Evolutionary conservation across 306 rosid genomes (phyloP).

Genomic region (Malus sieversii): DNA sequence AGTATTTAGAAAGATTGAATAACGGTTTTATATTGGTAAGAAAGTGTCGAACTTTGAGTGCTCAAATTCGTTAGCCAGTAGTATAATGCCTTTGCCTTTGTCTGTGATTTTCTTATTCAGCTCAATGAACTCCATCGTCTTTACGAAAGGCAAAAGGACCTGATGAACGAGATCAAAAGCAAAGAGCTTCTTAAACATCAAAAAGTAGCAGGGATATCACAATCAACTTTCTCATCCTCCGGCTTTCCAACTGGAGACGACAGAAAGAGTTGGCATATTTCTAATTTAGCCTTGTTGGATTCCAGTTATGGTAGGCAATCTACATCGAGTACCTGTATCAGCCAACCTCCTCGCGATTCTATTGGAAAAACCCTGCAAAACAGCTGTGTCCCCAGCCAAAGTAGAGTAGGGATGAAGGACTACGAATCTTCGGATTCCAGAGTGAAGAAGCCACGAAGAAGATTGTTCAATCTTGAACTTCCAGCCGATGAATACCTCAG

Average conservation of each 20-base stretch:
- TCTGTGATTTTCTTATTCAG: conserved; percentile 16
- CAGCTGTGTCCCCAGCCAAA: conserved; percentile 4
- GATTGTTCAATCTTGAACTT: conserved; percentile 30
- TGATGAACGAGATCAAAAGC: conserved; percentile 31
- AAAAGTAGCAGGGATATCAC: conserved; percentile 14
- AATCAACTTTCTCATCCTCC: conserved; percentile 14
- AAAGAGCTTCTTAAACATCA: conserved; percentile 4
- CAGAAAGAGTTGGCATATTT: conserved; percentile 7
- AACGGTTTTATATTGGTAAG: neutral
- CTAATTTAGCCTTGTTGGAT: conserved; percentile 17
- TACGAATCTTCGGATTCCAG: conserved; percentile 3
- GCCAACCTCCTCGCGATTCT: conserved; percentile 15
- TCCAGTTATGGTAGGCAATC: conserved; percentile 13
- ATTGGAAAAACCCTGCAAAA: conserved; percentile 12
- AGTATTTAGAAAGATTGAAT: neutral
- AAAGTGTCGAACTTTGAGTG: neutral
- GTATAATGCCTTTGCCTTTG: neutral
- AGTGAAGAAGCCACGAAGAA: conserved; percentile 13
- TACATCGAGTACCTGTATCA: conserved; percentile 13
- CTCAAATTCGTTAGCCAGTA: neutral
- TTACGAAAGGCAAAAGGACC: conserved; percentile 41
- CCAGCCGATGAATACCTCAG: conserved; percentile 21
- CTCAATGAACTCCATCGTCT: conserved; percentile 43
- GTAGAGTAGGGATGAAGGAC: conserved; percentile 6
- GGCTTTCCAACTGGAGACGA: conserved; percentile 19